Conservation (phyloP, 768 basidiomycete species). For the Obba rivulosa region DNA sequence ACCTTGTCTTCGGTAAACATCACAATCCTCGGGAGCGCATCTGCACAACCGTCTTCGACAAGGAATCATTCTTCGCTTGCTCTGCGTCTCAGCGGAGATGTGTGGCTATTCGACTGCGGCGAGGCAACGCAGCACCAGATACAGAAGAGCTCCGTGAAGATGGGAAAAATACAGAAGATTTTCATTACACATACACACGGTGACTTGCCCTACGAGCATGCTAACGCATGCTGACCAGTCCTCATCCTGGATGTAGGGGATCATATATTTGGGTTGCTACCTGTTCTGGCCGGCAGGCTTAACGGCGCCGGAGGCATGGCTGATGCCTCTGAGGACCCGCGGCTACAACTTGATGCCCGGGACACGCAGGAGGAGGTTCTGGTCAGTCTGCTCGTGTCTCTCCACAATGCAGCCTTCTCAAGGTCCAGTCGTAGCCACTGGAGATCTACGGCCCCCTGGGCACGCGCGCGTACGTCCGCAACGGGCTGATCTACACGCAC, state of each 20-base stretch:
- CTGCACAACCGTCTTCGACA: conserved; percentile 74
- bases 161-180: conserved; percentile 76
- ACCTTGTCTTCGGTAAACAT: conserved; percentile 37
- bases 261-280: conserved; percentile 74
- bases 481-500: conserved; percentile 61
- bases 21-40: conserved; percentile 78
- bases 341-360: conserved; percentile 23
- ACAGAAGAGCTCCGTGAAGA: conserved; percentile 67
- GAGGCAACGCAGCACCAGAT: conserved; percentile 79
- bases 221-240: no score
- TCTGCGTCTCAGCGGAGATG: conserved; percentile 57
- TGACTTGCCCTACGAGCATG: no score
- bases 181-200: conserved; percentile 91
- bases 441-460: conserved; percentile 87
- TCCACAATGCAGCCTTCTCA: neutral
- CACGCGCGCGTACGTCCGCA: conserved; percentile 75
- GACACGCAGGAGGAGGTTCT: conserved; percentile 2
- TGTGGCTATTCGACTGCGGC: conserved; percentile 85
- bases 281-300: conserved; percentile 60
- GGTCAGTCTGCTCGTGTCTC: conserved; percentile 11
- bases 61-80: conserved; percentile 75
- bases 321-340: conserved; percentile 56
- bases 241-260: conserved; percentile 47
- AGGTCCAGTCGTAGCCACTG: conserved; percentile 39
- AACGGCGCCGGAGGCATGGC: conserved; percentile 71